Conservation (phyloP, 768 basidiomycete genomes). For the Macrolepiota albuminosa region DNA sequence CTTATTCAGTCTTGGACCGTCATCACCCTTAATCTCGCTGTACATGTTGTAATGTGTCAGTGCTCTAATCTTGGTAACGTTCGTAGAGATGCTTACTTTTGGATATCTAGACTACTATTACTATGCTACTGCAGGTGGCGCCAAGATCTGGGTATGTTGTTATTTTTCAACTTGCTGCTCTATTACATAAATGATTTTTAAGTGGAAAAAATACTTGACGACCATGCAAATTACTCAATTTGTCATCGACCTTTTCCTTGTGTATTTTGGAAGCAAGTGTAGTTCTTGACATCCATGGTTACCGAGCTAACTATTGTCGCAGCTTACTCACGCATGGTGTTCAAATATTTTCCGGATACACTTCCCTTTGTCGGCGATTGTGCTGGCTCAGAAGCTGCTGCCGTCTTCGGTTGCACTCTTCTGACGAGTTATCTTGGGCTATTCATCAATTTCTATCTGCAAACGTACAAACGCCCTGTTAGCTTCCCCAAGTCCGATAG, state of each 20-base stretch:
- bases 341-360: slow-evolving; percentile 49
- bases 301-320: slow-evolving; percentile 3
- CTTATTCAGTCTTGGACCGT: slow-evolving; percentile 81
- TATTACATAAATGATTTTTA: slow-evolving; percentile 21
- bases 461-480: slow-evolving; percentile 71
- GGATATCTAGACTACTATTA: slow-evolving; percentile 87
- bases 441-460: slow-evolving; percentile 94
- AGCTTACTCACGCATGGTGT: slow-evolving; percentile 82
- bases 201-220: slow-evolving; percentile 99
- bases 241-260: slow-evolving; percentile 82
- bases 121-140: slow-evolving; percentile 95
- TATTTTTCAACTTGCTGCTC: no score
- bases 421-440: slow-evolving; percentile 89
- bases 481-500: slow-evolving; percentile 34
- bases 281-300: not conserved
- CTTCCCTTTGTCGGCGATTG: slow-evolving; percentile 80
- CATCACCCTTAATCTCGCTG: slow-evolving; percentile 83
- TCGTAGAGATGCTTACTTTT: slow-evolving; percentile 1
- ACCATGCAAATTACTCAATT: slow-evolving; percentile 97
- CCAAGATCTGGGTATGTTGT: slow-evolving; percentile 83
- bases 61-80: slow-evolving; percentile 12
- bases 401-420: slow-evolving; percentile 83
- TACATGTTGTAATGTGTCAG: slow-evolving; percentile 98
- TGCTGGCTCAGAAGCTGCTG: slow-evolving; percentile 84
- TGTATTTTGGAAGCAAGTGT: slow-evolving; percentile 92